Base-by-base conservation (phyloP, 1,139 yeast genomes). In the Taphrina confusa region DNA sequence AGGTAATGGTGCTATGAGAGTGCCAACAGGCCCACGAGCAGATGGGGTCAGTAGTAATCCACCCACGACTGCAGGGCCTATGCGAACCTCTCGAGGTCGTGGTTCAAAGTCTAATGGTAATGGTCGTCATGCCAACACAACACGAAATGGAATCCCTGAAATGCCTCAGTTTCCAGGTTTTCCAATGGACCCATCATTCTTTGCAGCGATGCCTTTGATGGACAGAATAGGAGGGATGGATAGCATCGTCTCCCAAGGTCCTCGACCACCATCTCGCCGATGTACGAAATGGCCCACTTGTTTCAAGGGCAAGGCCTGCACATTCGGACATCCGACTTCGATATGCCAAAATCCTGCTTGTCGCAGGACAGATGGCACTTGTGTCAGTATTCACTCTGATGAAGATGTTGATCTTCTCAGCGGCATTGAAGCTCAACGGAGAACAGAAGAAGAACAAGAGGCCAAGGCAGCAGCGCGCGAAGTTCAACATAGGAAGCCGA, bases 171-270 rank as follows among this genome's bases (percentile, higher is more conserved):
- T 42, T 16, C 51, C 47, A n/a, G 58, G 51, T 11, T 54, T 54
- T n/a, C 58, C 58, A 0, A 54, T 44, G 50, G 39, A 28, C 9
- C 58, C 58, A 4, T 33, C 58, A n/a, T 54, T 54, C 45, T 54
- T 54, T 27, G 58, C 51, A 11, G 23, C 25, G 11, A 42, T 42
- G 58, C 51, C 58, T 11, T 11, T 44, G 6, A 36, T 31, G 36
- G 47, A 42, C 5, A 8, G 47, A 9, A 23, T 42, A 11, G 42
- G 30, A 6, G 42, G 42, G 5, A 28, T 45, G 14, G 37, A 45
- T 9, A 37, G 36, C 8, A 23, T 12, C 8, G 12, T 27, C 8
- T 20, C 30, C 8, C 31, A 47, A 12, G 18, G 18, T 6, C 30
- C 42, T 20, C 58, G 49, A 14, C 27, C 31, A 2, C 42, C 40